phyloP scores from a whole-genome alignment of 495 filamentous ascomycete species.

The Podospora australis region DNA sequence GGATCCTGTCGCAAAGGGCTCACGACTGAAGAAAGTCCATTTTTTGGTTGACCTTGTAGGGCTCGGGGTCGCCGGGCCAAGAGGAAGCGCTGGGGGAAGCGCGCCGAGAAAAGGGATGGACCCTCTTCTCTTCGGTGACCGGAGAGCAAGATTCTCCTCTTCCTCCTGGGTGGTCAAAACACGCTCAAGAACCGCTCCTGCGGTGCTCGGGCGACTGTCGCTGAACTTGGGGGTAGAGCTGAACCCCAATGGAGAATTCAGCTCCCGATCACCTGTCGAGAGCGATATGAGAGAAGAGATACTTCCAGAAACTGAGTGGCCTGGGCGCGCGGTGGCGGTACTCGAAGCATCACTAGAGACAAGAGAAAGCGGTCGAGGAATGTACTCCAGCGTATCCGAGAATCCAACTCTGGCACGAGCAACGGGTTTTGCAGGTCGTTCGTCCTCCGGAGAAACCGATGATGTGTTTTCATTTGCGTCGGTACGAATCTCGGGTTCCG shows the following conservation, averaged over 20 bases:
- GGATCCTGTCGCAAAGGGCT: slow-evolving; percentile 36
- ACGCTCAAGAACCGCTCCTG: slow-evolving; percentile 45
- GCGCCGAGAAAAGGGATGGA: slow-evolving; percentile 43
- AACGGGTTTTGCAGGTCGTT: slow-evolving; percentile 30
- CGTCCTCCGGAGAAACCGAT: slow-evolving; percentile 13
- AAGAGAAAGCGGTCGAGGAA: slow-evolving; percentile 65
- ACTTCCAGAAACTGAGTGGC: slow-evolving; percentile 57
- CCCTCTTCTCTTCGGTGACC: slow-evolving; percentile 41
- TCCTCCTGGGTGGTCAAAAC: slow-evolving; percentile 32
- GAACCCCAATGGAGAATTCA: slow-evolving; percentile 19
- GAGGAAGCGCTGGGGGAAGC: slow-evolving; percentile 23
- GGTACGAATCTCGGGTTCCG: slow-evolving; percentile 1
- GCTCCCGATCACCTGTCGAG: slow-evolving; percentile 35
- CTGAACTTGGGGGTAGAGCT: slow-evolving; percentile 22
- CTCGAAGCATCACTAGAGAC: slow-evolving; percentile 70
- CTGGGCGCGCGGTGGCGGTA: slow-evolving; percentile 54
- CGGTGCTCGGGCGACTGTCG: slow-evolving; percentile 45
- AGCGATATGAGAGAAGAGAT: slow-evolving; percentile 56
- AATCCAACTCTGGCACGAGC: slow-evolving; percentile 52
- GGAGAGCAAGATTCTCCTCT: slow-evolving; percentile 18
- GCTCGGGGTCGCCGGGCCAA: slow-evolving; percentile 33
- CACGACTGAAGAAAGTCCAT: slow-evolving; percentile 52
- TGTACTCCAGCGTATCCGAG: slow-evolving; percentile 57
- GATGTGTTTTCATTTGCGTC: slow-evolving; percentile 1
- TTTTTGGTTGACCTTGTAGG: slow-evolving; percentile 42